Evolutionary conservation across 768 basidiomycete genomes (phyloP).

Genomic region (Suillus discolor): DNA sequence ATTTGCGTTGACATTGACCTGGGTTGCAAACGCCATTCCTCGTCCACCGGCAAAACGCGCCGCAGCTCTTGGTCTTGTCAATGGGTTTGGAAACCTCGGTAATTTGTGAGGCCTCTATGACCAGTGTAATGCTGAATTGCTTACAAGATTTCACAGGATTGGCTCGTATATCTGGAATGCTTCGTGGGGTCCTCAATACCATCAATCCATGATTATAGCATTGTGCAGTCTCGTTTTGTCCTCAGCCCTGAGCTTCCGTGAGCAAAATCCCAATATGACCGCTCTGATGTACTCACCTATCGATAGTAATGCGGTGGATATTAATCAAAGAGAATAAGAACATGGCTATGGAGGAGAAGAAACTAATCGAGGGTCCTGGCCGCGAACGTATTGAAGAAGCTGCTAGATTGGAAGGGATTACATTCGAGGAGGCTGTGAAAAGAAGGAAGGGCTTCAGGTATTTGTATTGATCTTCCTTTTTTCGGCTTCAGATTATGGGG

Average conservation of each 20-base stretch:
- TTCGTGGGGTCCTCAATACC: conserved; percentile 63
- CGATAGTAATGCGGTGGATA: conserved; percentile 43
- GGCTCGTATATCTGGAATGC: conserved; percentile 65
- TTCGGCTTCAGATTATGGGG: no score
- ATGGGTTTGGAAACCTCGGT: conserved; percentile 60
- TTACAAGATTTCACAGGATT: conserved; percentile 39
- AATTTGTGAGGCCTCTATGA: conserved; percentile 46
- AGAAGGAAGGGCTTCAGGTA: conserved; percentile 61
- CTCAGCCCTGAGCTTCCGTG: conserved; percentile 37
- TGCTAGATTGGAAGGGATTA: conserved; percentile 59
- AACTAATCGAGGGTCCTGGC: conserved; percentile 45
- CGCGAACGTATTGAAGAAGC: conserved; percentile 57
- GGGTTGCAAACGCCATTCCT: conserved; percentile 64
- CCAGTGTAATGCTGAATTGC: not conserved
- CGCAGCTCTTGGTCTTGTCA: conserved; percentile 64
- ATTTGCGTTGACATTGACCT: conserved; percentile 49
- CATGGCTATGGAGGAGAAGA: conserved; percentile 51
- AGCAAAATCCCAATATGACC: conserved; percentile 9
- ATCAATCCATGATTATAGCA: conserved; percentile 60
- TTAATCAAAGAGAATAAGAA: conserved; percentile 52
- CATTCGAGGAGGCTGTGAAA: conserved; percentile 59
- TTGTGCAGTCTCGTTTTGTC: conserved; percentile 36
- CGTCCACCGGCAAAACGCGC: conserved; percentile 55
- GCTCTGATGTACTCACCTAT: not conserved
- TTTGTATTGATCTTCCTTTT: conserved; percentile 39